Conservation (phyloP, 2,329 filamentous ascomycete genomes). For the Atkinsonella hypoxylon region DNA sequence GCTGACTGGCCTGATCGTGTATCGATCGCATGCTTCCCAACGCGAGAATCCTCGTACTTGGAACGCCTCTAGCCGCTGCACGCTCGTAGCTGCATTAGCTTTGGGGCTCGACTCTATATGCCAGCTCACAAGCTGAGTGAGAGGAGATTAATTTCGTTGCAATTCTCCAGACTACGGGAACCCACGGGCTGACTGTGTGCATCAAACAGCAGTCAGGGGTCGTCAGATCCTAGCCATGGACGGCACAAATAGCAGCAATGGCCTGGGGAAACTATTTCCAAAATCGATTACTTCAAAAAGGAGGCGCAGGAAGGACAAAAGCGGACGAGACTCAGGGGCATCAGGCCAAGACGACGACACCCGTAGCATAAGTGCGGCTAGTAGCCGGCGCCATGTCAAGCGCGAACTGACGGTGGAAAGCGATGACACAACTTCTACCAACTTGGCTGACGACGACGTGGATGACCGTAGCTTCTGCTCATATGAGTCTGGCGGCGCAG, state of each 20-base stretch:
- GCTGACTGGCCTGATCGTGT: not conserved
- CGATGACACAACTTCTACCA: slow-evolving; percentile 19
- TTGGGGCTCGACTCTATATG: not conserved
- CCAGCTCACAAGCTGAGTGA: not conserved
- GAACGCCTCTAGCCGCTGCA: not conserved
- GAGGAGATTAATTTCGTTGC: not conserved
- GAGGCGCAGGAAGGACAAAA: slow-evolving; percentile 33
- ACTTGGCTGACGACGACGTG: slow-evolving; percentile 19
- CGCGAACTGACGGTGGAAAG: slow-evolving; percentile 25
- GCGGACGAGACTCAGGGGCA: slow-evolving; percentile 24
- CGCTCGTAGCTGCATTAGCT: not conserved
- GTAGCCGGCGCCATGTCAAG: slow-evolving; percentile 7
- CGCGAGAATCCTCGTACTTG: not conserved
- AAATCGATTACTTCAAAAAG: slow-evolving; percentile 38
- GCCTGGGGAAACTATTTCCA: slow-evolving; percentile 40
- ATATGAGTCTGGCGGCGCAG: slow-evolving; percentile 22
- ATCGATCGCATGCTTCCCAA: not conserved
- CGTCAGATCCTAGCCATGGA: slow-evolving; percentile 8
- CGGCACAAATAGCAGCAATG: slow-evolving; percentile 14
- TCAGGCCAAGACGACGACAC: slow-evolving; percentile 18
- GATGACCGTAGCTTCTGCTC: slow-evolving; percentile 22
- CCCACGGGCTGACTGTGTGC: not conserved
- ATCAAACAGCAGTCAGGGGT: slow-evolving; percentile 1
- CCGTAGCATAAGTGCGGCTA: slow-evolving; percentile 21
- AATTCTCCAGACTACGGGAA: not conserved